Evolutionary conservation across 1,284 basidiomycete species (phyloP).

Genomic region (Ustilago trichophora): DNA sequence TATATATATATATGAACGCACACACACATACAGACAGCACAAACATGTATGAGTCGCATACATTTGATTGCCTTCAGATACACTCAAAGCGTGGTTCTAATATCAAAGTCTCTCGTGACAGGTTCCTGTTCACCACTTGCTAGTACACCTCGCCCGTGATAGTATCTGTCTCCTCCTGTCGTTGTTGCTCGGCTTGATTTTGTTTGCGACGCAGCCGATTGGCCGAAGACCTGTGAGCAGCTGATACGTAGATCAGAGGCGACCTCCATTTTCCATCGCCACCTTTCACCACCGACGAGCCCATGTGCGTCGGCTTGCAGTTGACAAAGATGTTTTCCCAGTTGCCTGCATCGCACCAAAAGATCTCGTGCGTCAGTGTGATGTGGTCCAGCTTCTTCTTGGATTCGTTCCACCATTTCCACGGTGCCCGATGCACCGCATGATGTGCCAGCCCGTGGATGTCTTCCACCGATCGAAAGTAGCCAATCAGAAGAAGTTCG

Average conservation of each 20-base stretch:
- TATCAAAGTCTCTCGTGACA: no score
- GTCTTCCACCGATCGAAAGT: slow-evolving; percentile 28
- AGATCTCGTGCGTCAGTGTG: slow-evolving; percentile 30
- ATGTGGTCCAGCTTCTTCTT: slow-evolving; percentile 13
- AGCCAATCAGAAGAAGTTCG: slow-evolving; percentile 23
- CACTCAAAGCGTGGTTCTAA: no score
- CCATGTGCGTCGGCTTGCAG: slow-evolving; percentile 22
- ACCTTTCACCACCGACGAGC: slow-evolving; percentile 13
- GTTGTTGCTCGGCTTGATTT: slow-evolving; percentile 12
- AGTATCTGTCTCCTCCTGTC: slow-evolving; percentile 13
- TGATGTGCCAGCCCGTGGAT: slow-evolving; percentile 27
- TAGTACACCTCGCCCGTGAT: slow-evolving; percentile 10
- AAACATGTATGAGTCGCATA: no score
- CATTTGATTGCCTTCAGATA: no score
- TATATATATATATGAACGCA: no score
- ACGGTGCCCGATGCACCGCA: slow-evolving; percentile 9
- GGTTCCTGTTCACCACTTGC: no score
- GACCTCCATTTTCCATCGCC: slow-evolving; percentile 24
- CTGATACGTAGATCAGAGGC: slow-evolving; percentile 11
- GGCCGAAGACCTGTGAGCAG: slow-evolving; percentile 7
- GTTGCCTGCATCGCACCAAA: slow-evolving; percentile 6
- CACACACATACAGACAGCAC: no score
- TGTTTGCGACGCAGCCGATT: slow-evolving; percentile 20
- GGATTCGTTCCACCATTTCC: slow-evolving; percentile 36
- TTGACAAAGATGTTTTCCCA: slow-evolving; percentile 32